Evolutionary conservation across 345 rosid genomes (phyloP).

Genomic region (Salix suchowensis): DNA sequence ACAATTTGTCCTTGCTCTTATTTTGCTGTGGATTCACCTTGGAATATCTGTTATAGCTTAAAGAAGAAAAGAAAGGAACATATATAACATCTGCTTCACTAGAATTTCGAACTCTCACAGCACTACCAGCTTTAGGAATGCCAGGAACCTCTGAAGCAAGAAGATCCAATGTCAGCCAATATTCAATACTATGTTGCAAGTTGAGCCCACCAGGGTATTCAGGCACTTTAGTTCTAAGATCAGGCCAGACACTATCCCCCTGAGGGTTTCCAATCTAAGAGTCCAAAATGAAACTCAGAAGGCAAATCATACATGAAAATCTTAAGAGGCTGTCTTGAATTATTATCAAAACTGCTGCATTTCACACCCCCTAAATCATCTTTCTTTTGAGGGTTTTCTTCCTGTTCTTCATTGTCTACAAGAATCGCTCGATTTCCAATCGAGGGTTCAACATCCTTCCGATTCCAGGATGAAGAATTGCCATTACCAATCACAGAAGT

Average conservation of each 20-base stretch:
- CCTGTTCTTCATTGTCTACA: conserved; percentile 20
- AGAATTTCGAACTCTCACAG: conserved; percentile 68
- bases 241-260: conserved; percentile 71
- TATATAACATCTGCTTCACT: conserved; percentile 78
- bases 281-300: conserved; percentile 81
- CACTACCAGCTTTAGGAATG: conserved; percentile 44
- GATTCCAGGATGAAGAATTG: conserved; percentile 10
- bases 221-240: conserved; percentile 50
- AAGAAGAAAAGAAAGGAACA: conserved; percentile 86
- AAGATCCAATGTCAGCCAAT: conserved; percentile 89
- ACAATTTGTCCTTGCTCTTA: conserved; percentile 50
- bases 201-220: conserved; percentile 86
- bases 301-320: conserved; percentile 89
- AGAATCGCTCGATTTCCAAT: conserved; percentile 26
- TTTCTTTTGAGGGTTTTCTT: conserved; percentile 18
- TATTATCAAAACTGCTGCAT: conserved; percentile 4
- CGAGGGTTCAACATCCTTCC: conserved; percentile 17
- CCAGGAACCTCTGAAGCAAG: conserved; percentile 61
- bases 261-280: conserved; percentile 67
- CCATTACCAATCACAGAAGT: conserved; percentile 26
- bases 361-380: conserved; percentile 8
- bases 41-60: conserved; percentile 71
- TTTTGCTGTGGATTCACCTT: conserved; percentile 56
- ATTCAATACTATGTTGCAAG: conserved; percentile 91
- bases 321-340: conserved; percentile 38